phyloP scores from a whole-genome alignment of 371 early-diverging fungal species.

The Capillidium heterosporum region DNA sequence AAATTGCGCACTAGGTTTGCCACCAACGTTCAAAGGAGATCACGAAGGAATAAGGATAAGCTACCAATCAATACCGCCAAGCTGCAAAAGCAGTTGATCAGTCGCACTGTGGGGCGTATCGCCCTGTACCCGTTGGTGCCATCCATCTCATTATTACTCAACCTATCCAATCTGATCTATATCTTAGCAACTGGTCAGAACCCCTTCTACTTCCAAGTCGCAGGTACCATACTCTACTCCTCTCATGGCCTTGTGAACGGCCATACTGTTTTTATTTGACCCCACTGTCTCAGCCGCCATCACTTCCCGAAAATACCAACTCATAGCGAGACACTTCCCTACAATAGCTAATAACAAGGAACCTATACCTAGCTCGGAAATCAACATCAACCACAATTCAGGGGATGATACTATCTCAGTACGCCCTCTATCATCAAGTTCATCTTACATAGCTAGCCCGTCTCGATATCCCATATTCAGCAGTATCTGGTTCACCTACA shows the following conservation, averaged over 20 bases:
- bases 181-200: background rate
- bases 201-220: background rate
- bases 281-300: background rate
- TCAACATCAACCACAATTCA: too few species aligned
- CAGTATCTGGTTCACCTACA: too few species aligned
- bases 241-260: background rate
- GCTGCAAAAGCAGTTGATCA: background rate
- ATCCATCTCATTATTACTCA: background rate
- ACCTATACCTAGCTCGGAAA: too few species aligned
- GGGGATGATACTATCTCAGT: too few species aligned
- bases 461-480: too few species aligned
- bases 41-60: too few species aligned
- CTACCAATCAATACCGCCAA: background rate
- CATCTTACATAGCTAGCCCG: too few species aligned
- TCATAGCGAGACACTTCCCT: too few species aligned
- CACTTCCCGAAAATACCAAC: too few species aligned
- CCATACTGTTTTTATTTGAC: background rate
- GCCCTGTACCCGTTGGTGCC: conserved; percentile 1
- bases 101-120: background rate
- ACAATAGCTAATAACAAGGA: too few species aligned
- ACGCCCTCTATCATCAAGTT: too few species aligned
- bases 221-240: background rate
- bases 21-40: too few species aligned
- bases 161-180: background rate
- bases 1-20: background rate